Percentiles rank a stretch among this genome's conserved stretches.
These are phyloP conservation scores for Cladosporium sp. DNA, from an alignment of 2,329 filamentous ascomycete species.

Conservation along the genomic window DNA sequence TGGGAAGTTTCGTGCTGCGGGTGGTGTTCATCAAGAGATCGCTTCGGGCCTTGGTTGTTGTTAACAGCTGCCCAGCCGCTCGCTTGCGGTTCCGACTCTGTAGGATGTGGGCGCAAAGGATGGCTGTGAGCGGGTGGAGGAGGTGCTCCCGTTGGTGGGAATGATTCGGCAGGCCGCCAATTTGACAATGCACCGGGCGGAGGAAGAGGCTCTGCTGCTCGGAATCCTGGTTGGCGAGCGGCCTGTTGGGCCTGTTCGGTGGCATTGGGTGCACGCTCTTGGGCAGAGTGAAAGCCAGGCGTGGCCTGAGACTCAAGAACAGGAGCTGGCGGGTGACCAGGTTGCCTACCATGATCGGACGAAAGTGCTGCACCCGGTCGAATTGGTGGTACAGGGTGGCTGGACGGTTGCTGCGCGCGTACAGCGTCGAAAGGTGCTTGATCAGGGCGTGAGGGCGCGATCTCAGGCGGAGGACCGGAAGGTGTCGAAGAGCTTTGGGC, in stretches of 20 bases:
- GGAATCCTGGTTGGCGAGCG: slow-evolving; percentile 5
- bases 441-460: neutral
- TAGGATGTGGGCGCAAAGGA: slow-evolving; percentile 19
- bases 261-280: slow-evolving; percentile 5
- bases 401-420: slow-evolving; percentile 4
- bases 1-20: slow-evolving; percentile 26
- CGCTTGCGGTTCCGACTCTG: slow-evolving; percentile 19
- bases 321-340: neutral
- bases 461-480: neutral
- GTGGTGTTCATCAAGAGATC: slow-evolving; percentile 34
- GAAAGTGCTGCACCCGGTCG: slow-evolving; percentile 5
- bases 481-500: slow-evolving; percentile 2
- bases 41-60: slow-evolving; percentile 37
- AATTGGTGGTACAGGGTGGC: neutral
- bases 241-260: slow-evolving; percentile 3
- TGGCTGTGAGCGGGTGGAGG: slow-evolving; percentile 17
- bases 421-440: slow-evolving; percentile 5
- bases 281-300: neutral
- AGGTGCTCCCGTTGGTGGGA: slow-evolving; percentile 16
- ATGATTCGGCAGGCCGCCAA: slow-evolving; percentile 27
- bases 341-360: slow-evolving; percentile 8
- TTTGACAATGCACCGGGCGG: slow-evolving; percentile 21
- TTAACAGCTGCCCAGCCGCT: slow-evolving; percentile 44
- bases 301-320: slow-evolving; percentile 10
- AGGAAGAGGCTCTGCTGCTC: slow-evolving; percentile 3